Evolutionary conservation across 2,329 filamentous ascomycete genomes (phyloP), one percentile per base, ranked within the genome.

Genomic region (Pseudogymnoascus sp.): DNA sequence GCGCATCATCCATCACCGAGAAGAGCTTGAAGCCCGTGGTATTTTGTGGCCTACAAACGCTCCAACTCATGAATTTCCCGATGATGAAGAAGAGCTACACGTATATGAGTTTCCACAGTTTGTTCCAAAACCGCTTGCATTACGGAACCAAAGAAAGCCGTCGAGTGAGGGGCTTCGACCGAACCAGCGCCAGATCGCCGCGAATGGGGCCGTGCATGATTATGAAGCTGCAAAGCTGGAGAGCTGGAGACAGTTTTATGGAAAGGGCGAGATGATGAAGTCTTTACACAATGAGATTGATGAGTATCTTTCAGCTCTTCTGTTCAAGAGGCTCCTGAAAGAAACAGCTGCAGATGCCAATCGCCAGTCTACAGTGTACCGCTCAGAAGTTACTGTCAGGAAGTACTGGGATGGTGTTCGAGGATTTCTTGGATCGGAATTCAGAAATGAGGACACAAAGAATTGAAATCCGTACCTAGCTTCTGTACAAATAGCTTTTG

Each of bases 191-290:
- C 23, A 31, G 12, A 31, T 53, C 47, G 11, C 47, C 12, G 10
- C 18, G 23, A 53, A 53, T 31, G 47, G 47, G 21, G 7, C 4
- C 4, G 10, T 23, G n/a, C 23, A 53, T 53, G 47, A 53, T 31
- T 53, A 53, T 31, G 47, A 53, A 31, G 47, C 47, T 18, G 47
- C 47, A 53, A 53, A 53, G 47, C 11, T 53, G 47, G 47, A 53
- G 47, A 53, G 47, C 25, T 53, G 47, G 47, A 53, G n/a, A 14
- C 47, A 18, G 25, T 53, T 53, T 18, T 53, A 53, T 53, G 47
- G n/a, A 16, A 53, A 53, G 47, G 47, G 25, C 25, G 47, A 31
- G 47, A 53, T 53, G 47, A 53, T 53, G 47, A 5, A 53, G 47
- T 18, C 5, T 18, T 31, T 53, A 16, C 47, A 53, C 14, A 31